Evolutionary conservation across 192 early-diverging fungal genomes (phyloP), one percentile per base, ranked within the genome.

Genomic region (Rhizophagus clarus): DNA sequence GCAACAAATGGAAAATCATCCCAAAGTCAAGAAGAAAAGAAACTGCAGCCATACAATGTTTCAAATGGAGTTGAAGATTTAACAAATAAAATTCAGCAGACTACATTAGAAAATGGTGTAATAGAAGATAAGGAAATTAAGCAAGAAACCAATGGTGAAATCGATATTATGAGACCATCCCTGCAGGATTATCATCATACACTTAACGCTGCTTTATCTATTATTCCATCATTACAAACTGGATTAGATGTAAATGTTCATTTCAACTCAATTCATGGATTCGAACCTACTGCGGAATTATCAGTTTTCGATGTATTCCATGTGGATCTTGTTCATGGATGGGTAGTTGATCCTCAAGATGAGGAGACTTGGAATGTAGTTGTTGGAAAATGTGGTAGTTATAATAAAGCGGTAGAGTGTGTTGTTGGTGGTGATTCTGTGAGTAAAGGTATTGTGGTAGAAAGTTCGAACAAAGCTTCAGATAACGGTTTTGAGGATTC

Each of bases 291-390:
- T 28, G 88, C 84, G 42, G 89, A 89, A 74, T 82, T 88, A 28
- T 86, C 83, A 0, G 82, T 97, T 42, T 98, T 98, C 84, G 89
- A 92, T 74, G 86, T 92, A 10, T 96, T 97, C 79, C 79, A 88
- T 37, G 93, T 98, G 3, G 86, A 89, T 24, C 81, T 98, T 10
- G 94, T 95, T 61, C 97, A 98, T 84, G 97, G 97, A 22, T 99
- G 97, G 97, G 89, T 94, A 26, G 91, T 90, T 28, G 93, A 94
- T 70, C 89, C 91, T 0, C 79, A 86, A 73, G 92, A 91, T 66
- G 76, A 82, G 17, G 83, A 84, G 14, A 86, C 93, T 6, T 90
- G 90, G 71, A 82, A 81, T 8, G 79, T 90, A 4, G 81, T 97
- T 4, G 85, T 89, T 3, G 56, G 82, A 8, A 80, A 89, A 72